phyloP scores from a whole-genome alignment of 2,329 filamentous ascomycete species.

The Arachnomyces sp. region DNA sequence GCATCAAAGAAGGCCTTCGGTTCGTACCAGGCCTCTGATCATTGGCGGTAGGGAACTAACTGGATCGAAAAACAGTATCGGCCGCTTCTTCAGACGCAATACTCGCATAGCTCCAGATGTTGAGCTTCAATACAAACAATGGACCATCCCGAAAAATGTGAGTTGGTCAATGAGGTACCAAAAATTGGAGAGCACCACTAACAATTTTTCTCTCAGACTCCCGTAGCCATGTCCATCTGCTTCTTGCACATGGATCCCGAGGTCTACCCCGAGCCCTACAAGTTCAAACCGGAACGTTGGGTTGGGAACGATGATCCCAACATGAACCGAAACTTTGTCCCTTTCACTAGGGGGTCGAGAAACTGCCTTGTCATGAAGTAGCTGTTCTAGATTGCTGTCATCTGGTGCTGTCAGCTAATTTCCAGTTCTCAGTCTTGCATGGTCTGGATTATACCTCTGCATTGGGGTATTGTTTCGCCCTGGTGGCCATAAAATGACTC shows the following conservation, averaged over 20 bases:
- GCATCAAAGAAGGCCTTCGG: constrained; percentile 24
- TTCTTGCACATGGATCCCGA: constrained; percentile 16
- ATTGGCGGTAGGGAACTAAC: too few relatives aligned
- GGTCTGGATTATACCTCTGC: constrained; percentile 10
- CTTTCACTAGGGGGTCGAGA: constrained; percentile 16
- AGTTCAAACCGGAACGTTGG: constrained; percentile 18
- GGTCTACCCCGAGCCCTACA: constrained; percentile 16
- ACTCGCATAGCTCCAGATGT: too few relatives aligned
- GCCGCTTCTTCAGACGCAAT: too few relatives aligned
- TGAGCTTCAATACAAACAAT: too few relatives aligned
- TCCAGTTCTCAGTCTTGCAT: constrained; percentile 6
- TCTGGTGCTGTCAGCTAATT: too few relatives aligned
- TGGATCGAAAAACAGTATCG: too few relatives aligned
- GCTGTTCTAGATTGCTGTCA: too few relatives aligned
- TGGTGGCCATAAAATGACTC: constrained; percentile 2
- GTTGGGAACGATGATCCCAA: constrained; percentile 3
- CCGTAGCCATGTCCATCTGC: constrained; percentile 16
- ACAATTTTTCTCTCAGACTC: constrained; percentile 9
- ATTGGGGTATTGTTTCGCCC: constrained; percentile 9
- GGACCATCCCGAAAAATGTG: too few relatives aligned
- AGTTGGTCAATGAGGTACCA: too few relatives aligned
- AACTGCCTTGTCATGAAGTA: constrained; percentile 17
- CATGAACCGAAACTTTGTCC: constrained; percentile 13
- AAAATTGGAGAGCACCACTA: too few relatives aligned
- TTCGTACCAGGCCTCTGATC: neutral